Evolutionary conservation across 306 rosid species (phyloP).

Genomic region (Medicago ruthenica): DNA sequence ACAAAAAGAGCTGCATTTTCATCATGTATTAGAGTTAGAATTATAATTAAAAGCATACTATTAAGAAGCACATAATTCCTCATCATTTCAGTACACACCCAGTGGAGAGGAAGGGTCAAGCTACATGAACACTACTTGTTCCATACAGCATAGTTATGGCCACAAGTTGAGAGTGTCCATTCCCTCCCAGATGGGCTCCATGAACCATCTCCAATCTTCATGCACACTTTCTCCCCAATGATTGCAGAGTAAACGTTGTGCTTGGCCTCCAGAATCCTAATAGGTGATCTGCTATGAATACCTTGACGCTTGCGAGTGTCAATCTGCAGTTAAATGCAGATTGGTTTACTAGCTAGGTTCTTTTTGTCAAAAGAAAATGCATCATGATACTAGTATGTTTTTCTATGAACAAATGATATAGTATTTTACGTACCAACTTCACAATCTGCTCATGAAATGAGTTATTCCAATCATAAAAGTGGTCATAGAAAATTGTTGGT

Average conservation of each 20-base stretch:
- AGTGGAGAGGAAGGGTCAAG: background rate
- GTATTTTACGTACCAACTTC: constrained; percentile 64
- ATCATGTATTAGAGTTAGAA: constrained; percentile 1
- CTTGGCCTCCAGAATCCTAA: constrained; percentile 79
- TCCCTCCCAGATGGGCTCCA: constrained; percentile 84
- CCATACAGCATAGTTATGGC: constrained; percentile 90
- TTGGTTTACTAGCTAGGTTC: background rate
- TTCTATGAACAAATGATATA: background rate
- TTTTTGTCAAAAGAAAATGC: constrained; percentile 4
- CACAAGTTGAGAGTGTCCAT: constrained; percentile 78
- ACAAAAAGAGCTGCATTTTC: background rate
- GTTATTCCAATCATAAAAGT: constrained; percentile 74
- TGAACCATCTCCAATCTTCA: constrained; percentile 89
- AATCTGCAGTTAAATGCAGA: constrained; percentile 60
- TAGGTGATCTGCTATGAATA: constrained; percentile 74
- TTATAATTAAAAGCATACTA: background rate
- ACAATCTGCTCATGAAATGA: constrained; percentile 74
- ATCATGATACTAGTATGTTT: background rate
- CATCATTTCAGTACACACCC: constrained; percentile 7
- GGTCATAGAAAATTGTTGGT: constrained; percentile 93
- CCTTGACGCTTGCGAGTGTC: constrained; percentile 75
- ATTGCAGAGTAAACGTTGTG: constrained; percentile 84
- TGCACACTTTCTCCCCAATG: constrained; percentile 74
- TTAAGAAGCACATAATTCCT: constrained; percentile 11
- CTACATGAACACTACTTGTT: constrained; percentile 49